Evolutionary conservation across 2,329 filamentous ascomycete species (phyloP).

Genomic region (Botrytis galanthina): DNA sequence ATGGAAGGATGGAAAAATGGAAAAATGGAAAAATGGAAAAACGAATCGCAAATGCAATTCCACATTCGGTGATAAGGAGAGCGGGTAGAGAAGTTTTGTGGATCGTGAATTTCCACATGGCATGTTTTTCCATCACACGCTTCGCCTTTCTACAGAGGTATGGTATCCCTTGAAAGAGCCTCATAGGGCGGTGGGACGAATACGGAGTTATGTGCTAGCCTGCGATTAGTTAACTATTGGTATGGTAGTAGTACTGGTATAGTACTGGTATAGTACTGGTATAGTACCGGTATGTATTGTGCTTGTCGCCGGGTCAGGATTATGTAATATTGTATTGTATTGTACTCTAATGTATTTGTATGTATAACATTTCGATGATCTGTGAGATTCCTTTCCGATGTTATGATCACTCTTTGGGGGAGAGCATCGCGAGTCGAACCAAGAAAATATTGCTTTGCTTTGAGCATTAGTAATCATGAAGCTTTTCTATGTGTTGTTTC

Average conservation of each 20-base stretch:
- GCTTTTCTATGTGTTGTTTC: no score
- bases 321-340: not conserved
- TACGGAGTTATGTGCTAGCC: not conserved
- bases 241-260: not conserved
- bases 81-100: not conserved
- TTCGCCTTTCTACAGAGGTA: not conserved
- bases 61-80: not conserved
- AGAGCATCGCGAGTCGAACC: not conserved
- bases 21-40: no score
- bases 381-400: not conserved
- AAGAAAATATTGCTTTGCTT: not conserved
- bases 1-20: not conserved
- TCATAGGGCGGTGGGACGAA: not conserved
- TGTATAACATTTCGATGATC: not conserved
- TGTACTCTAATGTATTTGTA: no score
- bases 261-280: not conserved
- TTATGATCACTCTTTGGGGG: not conserved
- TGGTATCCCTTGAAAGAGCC: conserved; percentile 1
- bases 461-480: not conserved
- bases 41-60: not conserved
- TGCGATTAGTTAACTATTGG: not conserved
- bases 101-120: not conserved
- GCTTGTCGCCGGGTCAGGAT: not conserved
- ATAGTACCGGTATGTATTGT: not conserved
- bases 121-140: not conserved